Base-by-base conservation (phyloP, 169 alveolate species). In the Plasmodium falciparum region DNA sequence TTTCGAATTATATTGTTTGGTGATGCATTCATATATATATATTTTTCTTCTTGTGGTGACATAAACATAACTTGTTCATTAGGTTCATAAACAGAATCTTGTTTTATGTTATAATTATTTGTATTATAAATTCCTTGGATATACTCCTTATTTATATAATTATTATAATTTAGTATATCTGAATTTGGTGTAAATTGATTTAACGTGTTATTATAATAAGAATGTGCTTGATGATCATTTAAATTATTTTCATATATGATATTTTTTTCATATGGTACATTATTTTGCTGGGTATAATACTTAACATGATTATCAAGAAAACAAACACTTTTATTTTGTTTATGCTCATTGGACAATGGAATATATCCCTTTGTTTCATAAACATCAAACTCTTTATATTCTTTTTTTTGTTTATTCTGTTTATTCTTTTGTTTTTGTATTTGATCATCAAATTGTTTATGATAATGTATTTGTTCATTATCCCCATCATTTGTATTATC, bases 321-420 rank as follows among this genome's bases (percentile, higher is more conserved):
- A 54, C 33, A 73, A 9, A 73, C 86, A 24, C 43, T 73, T 56
- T 56, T 73, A 62, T 33, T 50, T 33, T 45, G 39, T 29, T 29
- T 9, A 20, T 47, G 29, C 59, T 45, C 74, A 47, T 45, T 15
- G 17, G 88, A 7, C 5, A 26, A 15, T 20, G 88, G 74, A 13
- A 61, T 74, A 24, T 61, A 65, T 22, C 88, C 88, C 13, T 74
- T 54, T 50, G 73, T 45, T 47, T 74, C 67, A 20, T 74, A 74
- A 50, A 61, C 63, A 39, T 22, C 43, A 5, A 39, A 24, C 22
- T 26, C 47, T 26, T 65, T 65, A 59, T 20, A 26, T 13, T 17
- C 5, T 15, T 15, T 15, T 12, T 15, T 52, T 52, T 52, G 62
- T 13, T 12, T 15, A 52, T 0, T 52, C 7, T 33, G 45, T 33